Percentiles rank a stretch among this genome's conserved stretches.
Evolutionary conservation across 179 eudicot species (phyloP).

Genomic region (Beta corolliflora): DNA sequence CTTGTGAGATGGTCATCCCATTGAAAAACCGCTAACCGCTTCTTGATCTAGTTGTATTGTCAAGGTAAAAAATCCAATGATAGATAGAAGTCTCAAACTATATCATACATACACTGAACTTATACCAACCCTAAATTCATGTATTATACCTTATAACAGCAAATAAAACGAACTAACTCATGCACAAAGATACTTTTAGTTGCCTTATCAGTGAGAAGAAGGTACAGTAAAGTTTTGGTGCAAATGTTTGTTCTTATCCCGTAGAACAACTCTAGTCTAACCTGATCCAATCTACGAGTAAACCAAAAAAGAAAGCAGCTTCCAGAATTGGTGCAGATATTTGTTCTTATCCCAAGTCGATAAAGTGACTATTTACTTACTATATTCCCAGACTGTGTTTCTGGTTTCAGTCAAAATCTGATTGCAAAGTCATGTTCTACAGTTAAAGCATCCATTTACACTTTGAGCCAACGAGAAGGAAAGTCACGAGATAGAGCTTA

Average conservation of each 20-base stretch:
- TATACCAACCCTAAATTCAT: not conserved
- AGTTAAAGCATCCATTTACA: not conserved
- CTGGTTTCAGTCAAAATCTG: not conserved
- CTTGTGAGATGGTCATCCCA: too few relatives aligned
- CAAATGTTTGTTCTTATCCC: too few relatives aligned
- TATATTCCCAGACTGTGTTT: not conserved
- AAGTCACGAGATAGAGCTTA: constrained; percentile 11
- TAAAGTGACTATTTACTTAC: not conserved
- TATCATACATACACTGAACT: not conserved
- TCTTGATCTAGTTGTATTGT: too few relatives aligned
- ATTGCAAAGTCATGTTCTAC: not conserved
- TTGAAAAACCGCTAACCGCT: too few relatives aligned
- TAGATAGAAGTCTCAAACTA: too few relatives aligned
- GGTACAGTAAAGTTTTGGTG: not conserved
- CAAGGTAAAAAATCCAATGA: too few relatives aligned
- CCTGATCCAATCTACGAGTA: not conserved
- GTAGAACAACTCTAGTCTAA: too few relatives aligned
- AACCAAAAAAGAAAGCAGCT: not conserved
- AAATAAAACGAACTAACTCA: too few relatives aligned
- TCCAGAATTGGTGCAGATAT: not conserved
- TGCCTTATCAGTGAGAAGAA: not conserved
- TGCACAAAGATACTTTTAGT: not conserved
- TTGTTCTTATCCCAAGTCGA: too few relatives aligned
- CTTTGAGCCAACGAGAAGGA: not conserved
- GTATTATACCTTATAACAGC: not conserved